These are phyloP conservation scores for Protomyces inundatus DNA, from an alignment of 1,139 yeast genomes.

Conservation along the genomic window DNA sequence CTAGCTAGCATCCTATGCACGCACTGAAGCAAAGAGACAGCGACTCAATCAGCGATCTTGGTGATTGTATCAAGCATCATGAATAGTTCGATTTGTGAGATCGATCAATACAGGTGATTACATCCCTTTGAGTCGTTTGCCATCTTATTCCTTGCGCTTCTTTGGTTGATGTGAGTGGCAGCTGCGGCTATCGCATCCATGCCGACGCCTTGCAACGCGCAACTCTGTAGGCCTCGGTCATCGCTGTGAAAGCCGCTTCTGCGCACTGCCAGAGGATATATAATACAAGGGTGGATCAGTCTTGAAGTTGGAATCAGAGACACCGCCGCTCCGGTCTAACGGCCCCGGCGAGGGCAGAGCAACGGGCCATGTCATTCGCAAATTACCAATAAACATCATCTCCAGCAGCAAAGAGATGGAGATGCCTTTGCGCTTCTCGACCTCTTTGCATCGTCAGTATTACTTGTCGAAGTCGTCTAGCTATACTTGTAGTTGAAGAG, in stretches of 20 bases:
- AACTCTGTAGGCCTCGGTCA: too few relatives aligned
- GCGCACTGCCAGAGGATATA: neutral
- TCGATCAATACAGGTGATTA: constrained; percentile 23
- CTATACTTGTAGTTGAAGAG: neutral
- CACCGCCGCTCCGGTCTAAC: constrained; percentile 4
- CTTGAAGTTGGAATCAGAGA: constrained; percentile 17
- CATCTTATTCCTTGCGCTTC: too few relatives aligned
- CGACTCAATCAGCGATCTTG: constrained; percentile 23
- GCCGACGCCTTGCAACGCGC: too few relatives aligned
- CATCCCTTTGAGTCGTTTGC: neutral
- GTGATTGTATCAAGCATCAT: constrained; percentile 19
- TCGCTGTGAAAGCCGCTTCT: neutral
- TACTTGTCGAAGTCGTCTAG: neutral
- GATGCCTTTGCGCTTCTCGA: neutral
- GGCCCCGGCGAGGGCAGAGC: constrained; percentile 20
- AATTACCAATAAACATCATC: constrained; percentile 25
- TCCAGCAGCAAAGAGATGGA: neutral
- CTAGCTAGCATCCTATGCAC: neutral
- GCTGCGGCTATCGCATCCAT: too few relatives aligned
- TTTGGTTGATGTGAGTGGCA: too few relatives aligned
- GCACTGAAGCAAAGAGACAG: neutral
- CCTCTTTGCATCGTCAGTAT: neutral
- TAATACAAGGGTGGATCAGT: constrained; percentile 17
- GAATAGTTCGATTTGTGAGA: constrained; percentile 21
- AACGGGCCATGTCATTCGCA: constrained; percentile 19